phyloP scores from a whole-genome alignment of 1,284 basidiomycete species.

The Calocybe gambosa region DNA sequence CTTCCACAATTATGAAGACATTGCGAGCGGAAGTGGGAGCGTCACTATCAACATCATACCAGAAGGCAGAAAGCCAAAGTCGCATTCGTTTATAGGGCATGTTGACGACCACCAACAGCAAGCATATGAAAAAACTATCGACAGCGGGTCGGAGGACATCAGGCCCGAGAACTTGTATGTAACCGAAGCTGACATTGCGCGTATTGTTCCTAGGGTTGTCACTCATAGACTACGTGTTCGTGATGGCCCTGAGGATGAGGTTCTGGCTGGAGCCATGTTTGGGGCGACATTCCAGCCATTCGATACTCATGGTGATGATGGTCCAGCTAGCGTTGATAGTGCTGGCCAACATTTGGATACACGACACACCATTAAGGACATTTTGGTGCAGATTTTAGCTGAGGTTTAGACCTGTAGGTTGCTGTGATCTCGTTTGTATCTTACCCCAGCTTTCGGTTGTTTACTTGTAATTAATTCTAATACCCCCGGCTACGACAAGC shows the following conservation, averaged over 20 bases:
- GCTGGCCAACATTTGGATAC: constrained; percentile 12
- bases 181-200: constrained; percentile 64
- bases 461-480: background rate
- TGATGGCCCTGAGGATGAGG: constrained; percentile 60
- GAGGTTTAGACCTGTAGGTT: constrained; percentile 33
- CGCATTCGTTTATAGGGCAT: background rate
- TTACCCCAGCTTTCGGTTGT: no score
- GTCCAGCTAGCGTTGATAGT: background rate
- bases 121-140: background rate
- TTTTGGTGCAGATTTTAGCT: constrained; percentile 47
- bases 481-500: background rate
- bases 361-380: constrained; percentile 50
- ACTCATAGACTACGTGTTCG: constrained; percentile 66
- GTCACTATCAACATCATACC: constrained; percentile 18
- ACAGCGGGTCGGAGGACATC: constrained; percentile 1
- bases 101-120: background rate
- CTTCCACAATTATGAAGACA: constrained; percentile 14
- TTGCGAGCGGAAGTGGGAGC: constrained; percentile 22
- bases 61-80: constrained; percentile 6
- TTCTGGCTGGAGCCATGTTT: constrained; percentile 54
- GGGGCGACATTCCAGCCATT: constrained; percentile 36
- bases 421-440: no score
- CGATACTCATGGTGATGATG: background rate
- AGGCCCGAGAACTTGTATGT: constrained; percentile 42
- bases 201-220: constrained; percentile 61